Conservation (phyloP, 768 basidiomycete species). For the Tremella fuciformis region DNA sequence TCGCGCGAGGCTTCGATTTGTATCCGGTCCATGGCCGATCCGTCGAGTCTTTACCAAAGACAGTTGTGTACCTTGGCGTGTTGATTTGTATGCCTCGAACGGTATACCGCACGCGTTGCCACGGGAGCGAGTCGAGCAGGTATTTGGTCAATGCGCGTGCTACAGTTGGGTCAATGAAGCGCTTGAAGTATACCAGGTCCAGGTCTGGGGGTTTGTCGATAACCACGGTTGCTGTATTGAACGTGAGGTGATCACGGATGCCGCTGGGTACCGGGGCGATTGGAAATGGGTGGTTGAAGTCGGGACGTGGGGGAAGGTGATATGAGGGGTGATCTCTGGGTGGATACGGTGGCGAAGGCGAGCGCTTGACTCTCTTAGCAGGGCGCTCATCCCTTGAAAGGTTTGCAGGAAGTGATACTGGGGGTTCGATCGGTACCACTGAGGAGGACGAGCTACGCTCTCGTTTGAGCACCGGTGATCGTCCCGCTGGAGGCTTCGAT, state of each 20-base stretch:
- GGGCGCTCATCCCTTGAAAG: background rate
- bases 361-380: too few species aligned
- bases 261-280: constrained; percentile 17
- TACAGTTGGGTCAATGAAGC: constrained; percentile 33
- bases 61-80: constrained; percentile 49
- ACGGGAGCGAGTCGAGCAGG: constrained; percentile 42
- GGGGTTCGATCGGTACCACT: background rate
- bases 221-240: constrained; percentile 20
- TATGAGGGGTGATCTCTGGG: constrained; percentile 36
- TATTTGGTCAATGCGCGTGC: constrained; percentile 34
- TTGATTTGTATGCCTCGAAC: constrained; percentile 40
- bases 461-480: background rate
- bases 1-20: constrained; percentile 43
- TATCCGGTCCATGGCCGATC: constrained; percentile 37
- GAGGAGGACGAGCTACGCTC: background rate
- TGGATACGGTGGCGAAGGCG: constrained; percentile 16
- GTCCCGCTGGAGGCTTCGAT: background rate
- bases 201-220: constrained; percentile 33
- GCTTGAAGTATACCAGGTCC: constrained; percentile 42
- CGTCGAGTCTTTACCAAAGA: constrained; percentile 49
- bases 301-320: constrained; percentile 26
- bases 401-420: background rate
- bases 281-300: constrained; percentile 36
- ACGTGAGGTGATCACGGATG: constrained; percentile 12
- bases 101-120: constrained; percentile 48